Conservation (phyloP, 352 stramenopile species). For the Pythium aquatile region DNA sequence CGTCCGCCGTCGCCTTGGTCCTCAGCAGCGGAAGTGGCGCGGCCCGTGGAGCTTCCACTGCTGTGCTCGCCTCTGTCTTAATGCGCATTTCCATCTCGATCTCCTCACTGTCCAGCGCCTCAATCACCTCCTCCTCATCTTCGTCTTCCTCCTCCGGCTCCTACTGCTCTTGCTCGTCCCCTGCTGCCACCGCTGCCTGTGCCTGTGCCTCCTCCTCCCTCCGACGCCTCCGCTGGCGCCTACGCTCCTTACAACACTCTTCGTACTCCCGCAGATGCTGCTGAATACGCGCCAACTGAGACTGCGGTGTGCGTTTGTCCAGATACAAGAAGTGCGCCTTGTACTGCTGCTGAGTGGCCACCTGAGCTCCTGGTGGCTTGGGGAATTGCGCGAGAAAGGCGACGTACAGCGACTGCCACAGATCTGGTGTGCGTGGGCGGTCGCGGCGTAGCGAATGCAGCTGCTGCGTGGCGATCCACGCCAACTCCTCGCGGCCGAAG, state of each 20-base stretch:
- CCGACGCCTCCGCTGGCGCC: too few relatives aligned
- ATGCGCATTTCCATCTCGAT: neutral
- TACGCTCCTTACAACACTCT: neutral
- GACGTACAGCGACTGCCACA: conserved; percentile 12
- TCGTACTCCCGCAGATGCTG: neutral
- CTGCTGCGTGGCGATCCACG: conserved; percentile 17
- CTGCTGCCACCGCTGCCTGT: neutral
- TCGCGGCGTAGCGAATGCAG: neutral
- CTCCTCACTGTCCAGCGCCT: neutral
- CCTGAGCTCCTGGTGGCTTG: neutral
- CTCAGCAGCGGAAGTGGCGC: conserved; percentile 8
- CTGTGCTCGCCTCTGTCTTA: neutral
- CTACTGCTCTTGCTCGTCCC: neutral
- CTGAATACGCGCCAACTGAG: neutral
- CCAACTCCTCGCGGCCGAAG: conserved; percentile 7
- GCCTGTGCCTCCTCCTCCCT: neutral
- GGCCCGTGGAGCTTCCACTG: too few relatives aligned
- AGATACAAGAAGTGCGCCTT: neutral
- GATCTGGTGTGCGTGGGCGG: neutral
- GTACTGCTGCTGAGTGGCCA: neutral
- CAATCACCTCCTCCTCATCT: conserved; percentile 1
- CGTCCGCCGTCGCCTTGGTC: conserved; percentile 8
- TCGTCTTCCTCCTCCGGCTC: neutral
- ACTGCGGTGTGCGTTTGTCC: neutral
- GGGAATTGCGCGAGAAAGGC: conserved; percentile 15